These are phyloP conservation scores for Monosporascus ibericus DNA, from an alignment of 2,329 filamentous ascomycete species.

Conservation along the genomic window DNA sequence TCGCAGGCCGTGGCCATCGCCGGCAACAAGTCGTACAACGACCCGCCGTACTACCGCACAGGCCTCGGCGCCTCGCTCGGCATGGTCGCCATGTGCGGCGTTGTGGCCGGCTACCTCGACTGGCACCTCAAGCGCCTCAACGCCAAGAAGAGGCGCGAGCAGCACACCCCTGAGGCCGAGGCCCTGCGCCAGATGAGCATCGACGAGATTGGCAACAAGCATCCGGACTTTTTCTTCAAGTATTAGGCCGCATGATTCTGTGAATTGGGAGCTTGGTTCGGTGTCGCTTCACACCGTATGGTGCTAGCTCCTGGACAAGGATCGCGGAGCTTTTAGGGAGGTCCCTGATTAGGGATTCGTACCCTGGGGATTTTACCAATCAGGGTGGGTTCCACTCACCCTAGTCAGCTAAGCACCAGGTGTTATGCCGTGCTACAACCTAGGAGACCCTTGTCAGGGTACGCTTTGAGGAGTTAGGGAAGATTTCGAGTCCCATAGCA, in stretches of 20 bases:
- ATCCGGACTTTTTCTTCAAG: slow-evolving; percentile 7
- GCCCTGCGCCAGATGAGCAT: background rate
- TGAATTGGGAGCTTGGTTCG: background rate
- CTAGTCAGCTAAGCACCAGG: too few relatives aligned
- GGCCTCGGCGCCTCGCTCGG: slow-evolving; percentile 2
- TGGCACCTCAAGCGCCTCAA: slow-evolving; percentile 1
- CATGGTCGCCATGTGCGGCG: slow-evolving; percentile 4
- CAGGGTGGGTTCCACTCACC: too few relatives aligned
- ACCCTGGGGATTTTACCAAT: too few relatives aligned
- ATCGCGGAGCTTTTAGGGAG: background rate
- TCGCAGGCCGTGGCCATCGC: slow-evolving; percentile 8
- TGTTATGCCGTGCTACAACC: too few relatives aligned
- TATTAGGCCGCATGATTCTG: background rate
- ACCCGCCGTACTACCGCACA: slow-evolving; percentile 5
- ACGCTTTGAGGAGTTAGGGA: too few relatives aligned
- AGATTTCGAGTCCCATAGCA: too few relatives aligned
- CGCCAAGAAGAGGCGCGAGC: slow-evolving; percentile 2
- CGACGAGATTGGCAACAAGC: slow-evolving; percentile 6
- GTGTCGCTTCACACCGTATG: background rate
- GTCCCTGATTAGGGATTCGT: background rate
- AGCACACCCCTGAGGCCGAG: slow-evolving; percentile 1
- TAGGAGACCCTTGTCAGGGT: too few relatives aligned
- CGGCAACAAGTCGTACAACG: slow-evolving; percentile 3
- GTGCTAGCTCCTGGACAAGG: background rate
- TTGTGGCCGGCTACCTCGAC: background rate